Evolutionary conservation across 805 yeast species (phyloP).

Genomic region (Wickerhamiella slavikovae): DNA sequence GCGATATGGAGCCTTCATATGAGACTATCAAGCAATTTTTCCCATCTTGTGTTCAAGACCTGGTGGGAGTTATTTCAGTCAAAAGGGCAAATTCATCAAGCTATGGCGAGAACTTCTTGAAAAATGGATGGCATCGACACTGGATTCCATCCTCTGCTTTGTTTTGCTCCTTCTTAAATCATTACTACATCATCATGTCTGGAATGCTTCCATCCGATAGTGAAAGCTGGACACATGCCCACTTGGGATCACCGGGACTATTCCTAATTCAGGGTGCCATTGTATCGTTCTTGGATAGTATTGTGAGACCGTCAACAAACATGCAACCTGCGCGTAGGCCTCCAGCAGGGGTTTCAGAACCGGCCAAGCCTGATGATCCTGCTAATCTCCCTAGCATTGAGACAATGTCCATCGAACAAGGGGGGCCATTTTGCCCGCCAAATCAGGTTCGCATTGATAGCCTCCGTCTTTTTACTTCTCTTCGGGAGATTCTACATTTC

Average conservation of each 20-base stretch:
- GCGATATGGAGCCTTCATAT: neutral
- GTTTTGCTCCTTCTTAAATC: conserved; percentile 23
- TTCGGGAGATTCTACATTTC: conserved; percentile 21
- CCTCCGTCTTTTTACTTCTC: conserved; percentile 15
- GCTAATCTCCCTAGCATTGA: no score
- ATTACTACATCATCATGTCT: conserved; percentile 19
- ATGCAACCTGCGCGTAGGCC: neutral
- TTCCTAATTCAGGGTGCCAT: conserved; percentile 13
- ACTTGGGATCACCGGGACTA: conserved; percentile 16
- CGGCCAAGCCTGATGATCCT: neutral
- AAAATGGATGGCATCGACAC: conserved; percentile 19
- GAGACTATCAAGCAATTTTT: conserved; percentile 6
- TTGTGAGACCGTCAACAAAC: conserved; percentile 1
- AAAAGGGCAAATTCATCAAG: conserved; percentile 7
- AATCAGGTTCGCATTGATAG: conserved; percentile 13
- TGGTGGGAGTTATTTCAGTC: conserved; percentile 9
- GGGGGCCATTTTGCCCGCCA: neutral
- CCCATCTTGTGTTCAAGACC: conserved; percentile 12
- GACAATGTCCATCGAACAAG: no score
- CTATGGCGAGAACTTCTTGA: conserved; percentile 8
- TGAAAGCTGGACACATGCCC: conserved; percentile 5
- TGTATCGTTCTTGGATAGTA: conserved; percentile 10
- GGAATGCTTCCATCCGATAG: conserved; percentile 9
- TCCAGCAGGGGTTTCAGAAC: neutral
- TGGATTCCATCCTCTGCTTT: conserved; percentile 20